These are phyloP conservation scores for Apiospora rasikravindrae DNA, from an alignment of 2,329 filamentous ascomycete genomes.

Conservation along the genomic window DNA sequence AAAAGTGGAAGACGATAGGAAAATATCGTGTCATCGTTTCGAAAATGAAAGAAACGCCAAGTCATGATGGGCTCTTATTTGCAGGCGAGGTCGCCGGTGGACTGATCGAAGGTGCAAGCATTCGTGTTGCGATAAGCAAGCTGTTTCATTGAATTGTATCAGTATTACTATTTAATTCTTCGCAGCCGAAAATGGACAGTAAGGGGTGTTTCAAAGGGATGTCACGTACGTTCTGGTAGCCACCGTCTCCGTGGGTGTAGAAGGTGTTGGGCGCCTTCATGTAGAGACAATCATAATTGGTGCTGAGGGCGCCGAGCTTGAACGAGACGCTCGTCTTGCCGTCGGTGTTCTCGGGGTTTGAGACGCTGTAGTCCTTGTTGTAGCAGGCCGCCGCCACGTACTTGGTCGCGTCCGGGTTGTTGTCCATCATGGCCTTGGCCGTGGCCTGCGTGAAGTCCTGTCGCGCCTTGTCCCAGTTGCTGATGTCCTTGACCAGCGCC, in stretches of 20 bases:
- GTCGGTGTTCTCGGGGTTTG: constrained; percentile 18
- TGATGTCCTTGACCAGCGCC: constrained; percentile 22
- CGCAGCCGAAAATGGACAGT: background rate
- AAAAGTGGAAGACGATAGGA: background rate
- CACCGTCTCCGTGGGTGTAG: constrained; percentile 25
- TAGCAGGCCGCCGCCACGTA: constrained; percentile 28
- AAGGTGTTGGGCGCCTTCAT: constrained; percentile 26
- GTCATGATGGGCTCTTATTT: background rate
- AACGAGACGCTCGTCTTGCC: constrained; percentile 25
- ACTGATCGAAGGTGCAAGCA: constrained; percentile 17
- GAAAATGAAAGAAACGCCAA: background rate
- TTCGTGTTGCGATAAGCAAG: constrained; percentile 14
- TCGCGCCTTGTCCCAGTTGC: constrained; percentile 24
- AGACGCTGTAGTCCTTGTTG: constrained; percentile 28
- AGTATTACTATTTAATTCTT: background rate
- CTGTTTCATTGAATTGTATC: background rate
- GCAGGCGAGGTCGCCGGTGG: constrained; percentile 22
- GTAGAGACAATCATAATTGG: constrained; percentile 29
- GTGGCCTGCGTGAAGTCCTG: constrained; percentile 30
- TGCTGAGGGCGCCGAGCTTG: constrained; percentile 24
- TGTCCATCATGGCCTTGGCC: constrained; percentile 27
- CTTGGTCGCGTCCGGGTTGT: constrained; percentile 26
- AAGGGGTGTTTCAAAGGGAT: background rate
- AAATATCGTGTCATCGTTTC: background rate
- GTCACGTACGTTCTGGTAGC: constrained; percentile 26